Evolutionary conservation across 2,329 filamentous ascomycete species (phyloP).

Genomic region (Lachnellula willkommii): DNA sequence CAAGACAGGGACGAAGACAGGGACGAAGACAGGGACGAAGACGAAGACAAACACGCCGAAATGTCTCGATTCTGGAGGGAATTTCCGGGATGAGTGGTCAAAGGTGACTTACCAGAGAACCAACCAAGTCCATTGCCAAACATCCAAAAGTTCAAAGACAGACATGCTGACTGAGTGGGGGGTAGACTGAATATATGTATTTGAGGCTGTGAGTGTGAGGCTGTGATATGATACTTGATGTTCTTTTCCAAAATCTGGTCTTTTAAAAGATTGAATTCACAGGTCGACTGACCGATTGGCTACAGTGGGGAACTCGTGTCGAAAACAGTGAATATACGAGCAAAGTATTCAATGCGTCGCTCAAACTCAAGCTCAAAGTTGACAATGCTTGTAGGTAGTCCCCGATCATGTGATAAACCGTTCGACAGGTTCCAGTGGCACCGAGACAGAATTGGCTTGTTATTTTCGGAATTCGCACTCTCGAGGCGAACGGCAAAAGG

Average conservation of each 20-base stretch:
- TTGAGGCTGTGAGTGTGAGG: too few species aligned
- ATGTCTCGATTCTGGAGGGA: background rate
- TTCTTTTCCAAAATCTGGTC: background rate
- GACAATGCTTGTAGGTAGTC: background rate
- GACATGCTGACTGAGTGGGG: slow-evolving; percentile 6
- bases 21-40: too few species aligned
- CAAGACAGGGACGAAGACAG: background rate
- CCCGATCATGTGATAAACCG: background rate
- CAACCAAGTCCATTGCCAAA: slow-evolving; percentile 20
- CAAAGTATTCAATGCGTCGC: too few species aligned
- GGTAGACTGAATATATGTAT: background rate
- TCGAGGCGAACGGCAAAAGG: background rate
- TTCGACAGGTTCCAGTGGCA: background rate
- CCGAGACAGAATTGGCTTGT: slow-evolving; percentile 11
- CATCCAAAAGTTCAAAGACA: slow-evolving; percentile 1
- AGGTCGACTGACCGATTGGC: slow-evolving; percentile 6
- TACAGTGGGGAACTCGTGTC: slow-evolving; percentile 4
- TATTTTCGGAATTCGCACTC: slow-evolving; percentile 1
- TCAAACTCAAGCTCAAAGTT: background rate
- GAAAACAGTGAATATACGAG: background rate
- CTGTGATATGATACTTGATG: too few species aligned
- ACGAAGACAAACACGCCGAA: background rate
- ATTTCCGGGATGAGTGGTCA: background rate
- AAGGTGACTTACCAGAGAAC: slow-evolving; percentile 21
- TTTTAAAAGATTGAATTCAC: background rate